These are phyloP conservation scores for Endotrypanum monterogeii DNA, from an alignment of 208 protist species.

Conservation along the genomic window DNA sequence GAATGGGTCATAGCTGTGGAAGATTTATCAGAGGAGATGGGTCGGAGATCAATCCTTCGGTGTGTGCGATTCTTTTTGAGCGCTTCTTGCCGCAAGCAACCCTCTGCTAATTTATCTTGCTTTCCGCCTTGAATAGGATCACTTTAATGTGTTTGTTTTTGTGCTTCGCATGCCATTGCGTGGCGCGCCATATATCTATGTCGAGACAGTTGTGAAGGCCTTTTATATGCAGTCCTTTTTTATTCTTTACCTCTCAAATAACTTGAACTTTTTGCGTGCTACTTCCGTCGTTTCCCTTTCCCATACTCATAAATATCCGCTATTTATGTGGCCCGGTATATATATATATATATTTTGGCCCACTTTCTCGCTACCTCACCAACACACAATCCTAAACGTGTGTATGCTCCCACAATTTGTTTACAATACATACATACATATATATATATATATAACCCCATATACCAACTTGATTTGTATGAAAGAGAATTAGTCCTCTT, in stretches of 20 bases:
- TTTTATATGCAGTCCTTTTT: neutral
- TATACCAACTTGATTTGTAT: too few species aligned
- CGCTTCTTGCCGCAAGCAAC: neutral
- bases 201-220: too few species aligned
- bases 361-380: too few species aligned
- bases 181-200: neutral
- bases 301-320: neutral
- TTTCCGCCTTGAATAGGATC: neutral
- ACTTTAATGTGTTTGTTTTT: neutral
- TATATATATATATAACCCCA: too few species aligned
- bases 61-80: neutral
- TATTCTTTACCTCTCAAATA: neutral
- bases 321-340: neutral
- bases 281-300: neutral
- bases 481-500: conserved; percentile 16
- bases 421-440: neutral
- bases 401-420: neutral
- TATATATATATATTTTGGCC: neutral
- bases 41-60: neutral
- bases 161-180: neutral
- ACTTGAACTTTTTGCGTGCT: neutral
- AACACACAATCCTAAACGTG: neutral
- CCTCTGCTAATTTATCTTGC: neutral
- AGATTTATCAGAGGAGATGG: neutral
- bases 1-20: neutral